Base-by-base conservation (phyloP, 1,284 basidiomycete genomes). In the Ganoderma lingzhi region DNA sequence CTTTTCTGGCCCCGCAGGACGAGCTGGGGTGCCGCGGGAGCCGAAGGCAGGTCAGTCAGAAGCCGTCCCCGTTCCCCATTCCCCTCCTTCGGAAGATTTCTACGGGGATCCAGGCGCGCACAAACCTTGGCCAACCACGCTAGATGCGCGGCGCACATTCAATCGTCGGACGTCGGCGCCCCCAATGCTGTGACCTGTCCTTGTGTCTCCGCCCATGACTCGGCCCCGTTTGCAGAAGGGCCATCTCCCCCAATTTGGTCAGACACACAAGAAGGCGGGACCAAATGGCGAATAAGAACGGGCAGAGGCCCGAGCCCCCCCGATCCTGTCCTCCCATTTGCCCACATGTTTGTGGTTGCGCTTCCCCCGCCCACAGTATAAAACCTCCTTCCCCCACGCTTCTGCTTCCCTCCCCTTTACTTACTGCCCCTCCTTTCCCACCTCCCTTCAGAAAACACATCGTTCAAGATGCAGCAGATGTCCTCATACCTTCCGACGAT, bases 151-250 rank as follows among this genome's bases (percentile, higher is more conserved):
- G 53, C 23, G 37, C 61, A 19, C 62, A 67, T 64, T 63, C 51
- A 53, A 35, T 42, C 60, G 67, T 68, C 69, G 69, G 69, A 68
- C 58, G 61, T 71, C 72, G 70, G 72, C 70, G 65, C 48, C 61
- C 62, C 72, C 60, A 61, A 67, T 28, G 70, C 70, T 71, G 67
- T 71, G 72, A 71, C 68, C 28, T 59, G 56, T 58, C 68, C 60
- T 68, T 62, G 44, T n/a, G n/a, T 23, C 35, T 35, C 53, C 32
- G 61, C 64, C 59, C 56, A 59, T 66, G 65, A 65, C 56, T 69
- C 69, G 69, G 67, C 9, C 19, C 67, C 66, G 66, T 41, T 67
- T 35, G 37, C 53, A 41, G 62, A 63, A n/a, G 62, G 35, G 44
- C 48, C 12, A 39, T 53, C 48, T 41, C n/a, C 2, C 35, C 62